phyloP scores from a whole-genome alignment of 2,329 filamentous ascomycete species.

The Gnomoniopsis smithogilvyi region DNA sequence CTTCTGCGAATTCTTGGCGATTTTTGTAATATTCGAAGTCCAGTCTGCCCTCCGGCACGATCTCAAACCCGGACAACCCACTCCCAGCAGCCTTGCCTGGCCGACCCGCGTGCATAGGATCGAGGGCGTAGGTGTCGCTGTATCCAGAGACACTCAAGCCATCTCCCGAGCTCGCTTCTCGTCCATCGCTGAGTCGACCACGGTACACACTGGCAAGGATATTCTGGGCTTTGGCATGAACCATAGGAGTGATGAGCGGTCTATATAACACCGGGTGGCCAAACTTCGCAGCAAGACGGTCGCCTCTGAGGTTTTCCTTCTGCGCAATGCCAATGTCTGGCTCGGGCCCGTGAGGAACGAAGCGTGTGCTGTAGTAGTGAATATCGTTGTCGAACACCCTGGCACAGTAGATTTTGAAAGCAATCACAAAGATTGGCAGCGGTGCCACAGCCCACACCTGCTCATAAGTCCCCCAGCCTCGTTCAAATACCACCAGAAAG shows the following conservation, averaged over 20 bases:
- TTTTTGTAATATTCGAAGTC: slow-evolving; percentile 94
- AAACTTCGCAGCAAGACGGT: slow-evolving; percentile 73
- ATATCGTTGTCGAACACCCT: slow-evolving; percentile 74
- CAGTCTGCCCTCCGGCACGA: slow-evolving; percentile 80
- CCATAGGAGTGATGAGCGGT: slow-evolving; percentile 90
- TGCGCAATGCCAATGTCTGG: slow-evolving; percentile 41
- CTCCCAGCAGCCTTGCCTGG: slow-evolving; percentile 29
- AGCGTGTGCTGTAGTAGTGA: slow-evolving; percentile 72
- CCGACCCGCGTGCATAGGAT: slow-evolving; percentile 73
- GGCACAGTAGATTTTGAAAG: slow-evolving; percentile 84
- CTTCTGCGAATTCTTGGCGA: slow-evolving; percentile 79
- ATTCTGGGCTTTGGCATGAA: slow-evolving; percentile 85
- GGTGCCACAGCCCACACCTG: slow-evolving; percentile 70
- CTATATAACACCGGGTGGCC: slow-evolving; percentile 89
- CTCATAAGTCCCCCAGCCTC: slow-evolving; percentile 56
- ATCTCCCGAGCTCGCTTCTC: slow-evolving; percentile 55
- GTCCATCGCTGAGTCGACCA: slow-evolving; percentile 69
- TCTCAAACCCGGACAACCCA: slow-evolving; percentile 73
- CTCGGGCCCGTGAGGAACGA: slow-evolving; percentile 39
- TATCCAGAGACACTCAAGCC: slow-evolving; percentile 64
- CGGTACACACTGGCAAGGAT: slow-evolving; percentile 82
- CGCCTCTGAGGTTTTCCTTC: slow-evolving; percentile 57
- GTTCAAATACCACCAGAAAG: slow-evolving; percentile 71
- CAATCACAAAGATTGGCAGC: slow-evolving; percentile 72
- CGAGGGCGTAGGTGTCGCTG: slow-evolving; percentile 77